Base-by-base conservation (phyloP, 495 filamentous ascomycete species). In the Rhypophila decipiens region DNA sequence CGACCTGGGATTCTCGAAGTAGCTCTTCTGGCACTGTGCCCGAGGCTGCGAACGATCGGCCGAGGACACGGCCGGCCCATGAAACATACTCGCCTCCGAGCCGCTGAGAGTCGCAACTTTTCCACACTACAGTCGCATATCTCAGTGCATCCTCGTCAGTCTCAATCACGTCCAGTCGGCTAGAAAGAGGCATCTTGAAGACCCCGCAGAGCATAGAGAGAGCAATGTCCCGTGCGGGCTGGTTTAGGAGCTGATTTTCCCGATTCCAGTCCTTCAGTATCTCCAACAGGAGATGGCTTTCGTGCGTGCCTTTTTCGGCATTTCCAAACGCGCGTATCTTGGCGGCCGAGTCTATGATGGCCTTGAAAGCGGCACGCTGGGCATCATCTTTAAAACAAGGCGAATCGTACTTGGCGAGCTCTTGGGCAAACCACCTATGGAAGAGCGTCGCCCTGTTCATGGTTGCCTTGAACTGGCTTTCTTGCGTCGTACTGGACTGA, bases 61-160 rank as follows among this genome's bases (percentile, higher is more conserved):
- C 93, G 19, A 98, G 72, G 13, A 90, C 84, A 44, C 82, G 77
- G 5, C 84, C 89, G 33, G 85, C 86, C 93, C 93, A 98, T 3
- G 87, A 65, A 11, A 86, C 66, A 60, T 93, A 97, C 18, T 80
- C 76, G 22, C 72, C 68, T 36, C 83, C 84, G 24, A 83, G 72
- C 9, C 71, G 65, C 33, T 73, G 68, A 20, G 73, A 70, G 47
- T 80, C 76, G 53, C 88, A 85, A 19, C 82, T 88, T 53, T 85
- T 79, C 79, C 84, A 90, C 2, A 96, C 70, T 24, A 80, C 74
- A 24, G 80, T 66, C 20, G 78, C 77, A 53, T 80, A 84, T 2
- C 60, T 53, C n/a, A 73, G 53, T 4, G 86, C 79, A 15, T 80
- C 71, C 20, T 74, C 63, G 55, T 88, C 84, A 2, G 67, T 71